Evolutionary conservation across 192 early-diverging fungal genomes (phyloP).

Genomic region (Linnemannia hyalina): DNA sequence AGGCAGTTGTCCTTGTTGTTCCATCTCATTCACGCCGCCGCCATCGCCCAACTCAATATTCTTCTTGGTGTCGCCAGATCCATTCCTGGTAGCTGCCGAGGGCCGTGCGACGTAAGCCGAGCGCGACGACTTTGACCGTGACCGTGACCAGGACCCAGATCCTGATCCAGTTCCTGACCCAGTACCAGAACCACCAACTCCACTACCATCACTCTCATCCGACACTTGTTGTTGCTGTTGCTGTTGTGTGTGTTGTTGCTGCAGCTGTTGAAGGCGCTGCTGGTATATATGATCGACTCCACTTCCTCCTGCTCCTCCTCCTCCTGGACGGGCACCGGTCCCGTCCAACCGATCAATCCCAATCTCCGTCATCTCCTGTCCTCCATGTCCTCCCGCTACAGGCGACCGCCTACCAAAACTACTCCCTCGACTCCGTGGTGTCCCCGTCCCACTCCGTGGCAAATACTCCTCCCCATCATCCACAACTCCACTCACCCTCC

Average conservation of each 20-base stretch:
- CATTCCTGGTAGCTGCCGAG: not conserved
- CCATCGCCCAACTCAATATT: not conserved
- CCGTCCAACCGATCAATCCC: not conserved
- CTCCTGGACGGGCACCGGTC: slow-evolving; percentile 1
- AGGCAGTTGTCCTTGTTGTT: not conserved
- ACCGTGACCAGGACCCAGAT: not conserved
- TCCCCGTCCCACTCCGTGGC: not conserved
- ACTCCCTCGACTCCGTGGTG: not conserved
- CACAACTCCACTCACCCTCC: not conserved
- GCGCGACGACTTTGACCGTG: not conserved
- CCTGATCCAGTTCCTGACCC: not conserved
- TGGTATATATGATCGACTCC: slow-evolving; percentile 4
- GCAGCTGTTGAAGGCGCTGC: not conserved
- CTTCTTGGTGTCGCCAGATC: not conserved
- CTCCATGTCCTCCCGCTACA: not conserved
- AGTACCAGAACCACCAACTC: not conserved
- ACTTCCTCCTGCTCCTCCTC: not conserved
- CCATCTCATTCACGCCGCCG: not conserved
- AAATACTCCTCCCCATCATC: slow-evolving; percentile 9
- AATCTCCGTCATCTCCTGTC: not conserved
- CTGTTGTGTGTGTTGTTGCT: not conserved
- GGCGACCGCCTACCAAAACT: not conserved
- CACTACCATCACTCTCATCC: slow-evolving; percentile 14
- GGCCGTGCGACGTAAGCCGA: not conserved
- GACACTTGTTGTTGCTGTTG: not conserved